Evolutionary conservation across 495 filamentous ascomycete species (phyloP).

Genomic region (Diplogelasinospora grovesii): DNA sequence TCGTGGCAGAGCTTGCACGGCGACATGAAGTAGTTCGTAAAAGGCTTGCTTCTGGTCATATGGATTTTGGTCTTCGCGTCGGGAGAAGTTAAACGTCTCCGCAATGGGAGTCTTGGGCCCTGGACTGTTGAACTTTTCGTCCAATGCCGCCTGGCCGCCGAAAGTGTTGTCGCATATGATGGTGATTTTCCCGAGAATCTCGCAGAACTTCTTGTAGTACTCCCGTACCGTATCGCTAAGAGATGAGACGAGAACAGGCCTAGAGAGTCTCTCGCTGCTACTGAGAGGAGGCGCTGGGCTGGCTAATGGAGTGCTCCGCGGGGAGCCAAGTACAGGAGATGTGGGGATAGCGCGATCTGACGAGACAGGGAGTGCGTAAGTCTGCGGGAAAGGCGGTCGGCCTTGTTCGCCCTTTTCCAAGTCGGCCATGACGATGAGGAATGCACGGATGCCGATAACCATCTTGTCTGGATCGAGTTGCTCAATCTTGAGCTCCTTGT

Average conservation of each 20-base stretch:
- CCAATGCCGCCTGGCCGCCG: conserved; percentile 87
- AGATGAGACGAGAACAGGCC: conserved; percentile 65
- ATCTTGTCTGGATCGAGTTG: conserved; percentile 94
- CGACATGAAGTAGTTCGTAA: conserved; percentile 91
- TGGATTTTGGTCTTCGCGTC: conserved; percentile 71
- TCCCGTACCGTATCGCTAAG: conserved; percentile 71
- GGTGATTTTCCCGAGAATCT: conserved; percentile 91
- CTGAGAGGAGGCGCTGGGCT: conserved; percentile 20
- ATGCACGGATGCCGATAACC: conserved; percentile 90
- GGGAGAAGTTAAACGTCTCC: conserved; percentile 83
- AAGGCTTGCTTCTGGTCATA: conserved; percentile 88
- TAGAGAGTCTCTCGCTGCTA: conserved; percentile 55
- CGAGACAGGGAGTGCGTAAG: conserved; percentile 36
- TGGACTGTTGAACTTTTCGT: conserved; percentile 83
- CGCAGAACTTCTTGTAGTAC: conserved; percentile 84
- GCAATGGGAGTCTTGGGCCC: conserved; percentile 90
- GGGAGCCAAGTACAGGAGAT: conserved; percentile 47
- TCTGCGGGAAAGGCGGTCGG: conserved; percentile 73
- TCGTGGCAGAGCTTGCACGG: conserved; percentile 87
- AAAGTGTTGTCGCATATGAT: conserved; percentile 94
- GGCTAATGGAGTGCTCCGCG: conserved; percentile 23
- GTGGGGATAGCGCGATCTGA: conserved; percentile 43
- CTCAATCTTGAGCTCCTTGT: conserved; percentile 78
- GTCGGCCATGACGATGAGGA: conserved; percentile 86
- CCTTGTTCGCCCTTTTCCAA: conserved; percentile 78